A percentile compares a stretch with the other conserved stretches of the same genome.
Conservation (phyloP, 2,329 filamentous ascomycete genomes). For the Sporothrix phasma region DNA sequence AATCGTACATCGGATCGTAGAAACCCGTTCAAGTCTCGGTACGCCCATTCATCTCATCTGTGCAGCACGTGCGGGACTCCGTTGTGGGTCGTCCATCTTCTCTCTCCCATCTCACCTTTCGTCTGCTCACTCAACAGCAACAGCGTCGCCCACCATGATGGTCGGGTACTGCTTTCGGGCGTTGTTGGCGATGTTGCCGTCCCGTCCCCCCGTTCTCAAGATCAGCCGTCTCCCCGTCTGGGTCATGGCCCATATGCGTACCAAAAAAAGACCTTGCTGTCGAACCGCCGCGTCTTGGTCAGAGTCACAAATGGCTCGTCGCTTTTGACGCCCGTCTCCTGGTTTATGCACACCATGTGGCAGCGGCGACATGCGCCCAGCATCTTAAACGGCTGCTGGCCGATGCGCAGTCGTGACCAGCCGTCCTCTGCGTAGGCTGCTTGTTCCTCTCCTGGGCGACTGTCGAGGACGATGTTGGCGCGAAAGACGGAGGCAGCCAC, state of each 20-base stretch:
- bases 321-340: conserved; percentile 64
- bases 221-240: conserved; percentile 9
- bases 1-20: too few species aligned
- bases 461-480: conserved; percentile 73
- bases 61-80: neutral
- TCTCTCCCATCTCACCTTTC: neutral
- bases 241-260: conserved; percentile 56
- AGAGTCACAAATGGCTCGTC: conserved; percentile 84
- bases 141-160: conserved; percentile 40
- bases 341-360: conserved; percentile 94
- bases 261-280: conserved; percentile 87
- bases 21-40: too few species aligned
- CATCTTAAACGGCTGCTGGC: conserved; percentile 54
- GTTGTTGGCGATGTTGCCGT: conserved; percentile 13
- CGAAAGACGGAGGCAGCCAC: conserved; percentile 70
- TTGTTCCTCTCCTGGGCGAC: conserved; percentile 10
- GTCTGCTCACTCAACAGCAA: neutral
- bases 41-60: too few species aligned
- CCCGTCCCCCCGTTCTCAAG: neutral
- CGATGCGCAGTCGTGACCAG: conserved; percentile 63
- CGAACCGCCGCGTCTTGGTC: conserved; percentile 72
- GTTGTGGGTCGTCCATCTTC: too few species aligned
- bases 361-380: conserved; percentile 80
- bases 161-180: conserved; percentile 31
- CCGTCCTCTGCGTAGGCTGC: conserved; percentile 66